Base-by-base conservation (phyloP, 129 eudicot genomes). In the Lactuca sativa region DNA sequence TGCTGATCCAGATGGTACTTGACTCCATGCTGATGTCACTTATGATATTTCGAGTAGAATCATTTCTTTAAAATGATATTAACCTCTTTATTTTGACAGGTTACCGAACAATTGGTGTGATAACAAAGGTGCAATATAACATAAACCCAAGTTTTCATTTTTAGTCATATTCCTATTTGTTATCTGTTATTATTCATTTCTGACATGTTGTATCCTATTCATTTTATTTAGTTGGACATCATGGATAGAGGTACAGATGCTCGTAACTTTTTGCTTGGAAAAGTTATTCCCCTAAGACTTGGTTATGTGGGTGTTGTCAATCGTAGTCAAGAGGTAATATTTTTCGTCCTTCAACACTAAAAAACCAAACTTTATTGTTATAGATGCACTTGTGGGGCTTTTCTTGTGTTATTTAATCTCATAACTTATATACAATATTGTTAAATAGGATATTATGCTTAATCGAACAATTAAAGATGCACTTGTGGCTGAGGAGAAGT, bases 221-320 rank as follows among this genome's bases (percentile, higher is more conserved):
- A 66, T 71, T 81, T 71, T 71, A 61, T 73, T 70, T 84, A 95
- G 99, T 74, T 95, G 86, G 99, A 95, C 78, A 95, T 95, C 43
- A 95, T 95, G 99, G 99, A 95, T 78, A 85, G 99, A 77, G 97
- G 99, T 34, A 95, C 99, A 9, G 99, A 95, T 82, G 99, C 99
- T 54, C 87, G 97, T 47, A 85, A 90, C 48, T 90, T 95, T 67
- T 80, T 95, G 74, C 89, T 95, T 32, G 99, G 99, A 58, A 90
- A 87, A 85, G 97, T 90, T 57, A 82, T 95, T 37, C 99, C 99
- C 8, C 91, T 95, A 38, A 83, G 87, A 54, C 96, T 95, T 68
- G 99, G 99, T 65, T 95, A 87, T 64, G 77, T 95, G 30, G 99
- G 99, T 55, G 97, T 95, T 69, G 99, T 95, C 58, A 95, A 95